Percentiles rank a stretch among this genome's conserved stretches.
These are phyloP conservation scores for Xylariomycetidae sp. DNA, from an alignment of 2,329 filamentous ascomycete species.

Conservation along the genomic window DNA sequence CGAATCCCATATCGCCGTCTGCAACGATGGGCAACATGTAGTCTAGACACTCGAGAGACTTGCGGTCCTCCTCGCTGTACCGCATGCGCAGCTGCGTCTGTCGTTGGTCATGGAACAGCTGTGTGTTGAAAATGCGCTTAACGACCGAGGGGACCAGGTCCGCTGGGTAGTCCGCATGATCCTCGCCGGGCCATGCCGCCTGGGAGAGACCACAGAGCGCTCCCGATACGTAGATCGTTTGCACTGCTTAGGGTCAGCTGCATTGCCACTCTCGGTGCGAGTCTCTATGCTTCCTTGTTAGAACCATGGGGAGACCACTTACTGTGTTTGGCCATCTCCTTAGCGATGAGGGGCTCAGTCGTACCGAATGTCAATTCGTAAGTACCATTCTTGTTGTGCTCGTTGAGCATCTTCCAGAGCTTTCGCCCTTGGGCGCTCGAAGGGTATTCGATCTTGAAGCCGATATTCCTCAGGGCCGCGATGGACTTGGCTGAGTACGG, in stretches of 20 bases:
- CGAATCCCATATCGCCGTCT: constrained; percentile 40
- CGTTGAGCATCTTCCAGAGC: constrained; percentile 8
- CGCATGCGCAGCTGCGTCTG: constrained; percentile 5
- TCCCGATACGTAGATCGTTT: constrained; percentile 10
- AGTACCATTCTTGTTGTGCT: constrained; percentile 9
- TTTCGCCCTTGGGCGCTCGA: constrained; percentile 9
- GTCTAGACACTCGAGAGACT: constrained; percentile 31
- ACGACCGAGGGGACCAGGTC: constrained; percentile 10
- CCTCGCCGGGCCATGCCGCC: constrained; percentile 7
- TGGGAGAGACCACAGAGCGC: constrained; percentile 8
- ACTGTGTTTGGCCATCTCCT: constrained; percentile 8
- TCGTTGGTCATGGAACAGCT: constrained; percentile 11
- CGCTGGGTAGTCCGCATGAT: constrained; percentile 11
- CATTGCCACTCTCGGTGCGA: too few relatives aligned
- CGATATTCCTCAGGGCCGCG: constrained; percentile 9
- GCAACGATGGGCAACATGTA: constrained; percentile 36
- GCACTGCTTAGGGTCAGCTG: too few relatives aligned
- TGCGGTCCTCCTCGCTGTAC: constrained; percentile 20
- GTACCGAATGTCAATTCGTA: constrained; percentile 10
- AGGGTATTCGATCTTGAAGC: constrained; percentile 7
- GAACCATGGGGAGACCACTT: too few relatives aligned
- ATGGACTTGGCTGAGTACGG: constrained; percentile 9
- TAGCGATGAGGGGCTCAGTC: constrained; percentile 8
- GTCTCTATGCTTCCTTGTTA: too few relatives aligned
- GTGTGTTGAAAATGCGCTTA: constrained; percentile 9